These are phyloP conservation scores for Ceratopteris richardii DNA, from an alignment of 75 land plant genomes.

Conservation along the genomic window DNA sequence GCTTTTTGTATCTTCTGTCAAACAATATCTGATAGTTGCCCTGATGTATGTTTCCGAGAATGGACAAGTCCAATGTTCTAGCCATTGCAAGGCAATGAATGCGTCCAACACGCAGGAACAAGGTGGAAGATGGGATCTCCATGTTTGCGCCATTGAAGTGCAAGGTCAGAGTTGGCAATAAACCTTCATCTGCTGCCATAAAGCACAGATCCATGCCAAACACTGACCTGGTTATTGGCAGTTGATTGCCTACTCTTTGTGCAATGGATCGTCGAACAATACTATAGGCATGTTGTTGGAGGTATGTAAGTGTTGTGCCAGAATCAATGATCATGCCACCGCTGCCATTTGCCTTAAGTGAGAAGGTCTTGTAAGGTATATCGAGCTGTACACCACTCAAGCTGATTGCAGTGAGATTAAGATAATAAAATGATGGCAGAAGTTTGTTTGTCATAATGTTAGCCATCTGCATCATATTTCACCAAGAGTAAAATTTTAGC, in stretches of 20 bases:
- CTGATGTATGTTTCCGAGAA: slow-evolving; percentile 24
- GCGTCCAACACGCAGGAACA: too few relatives aligned
- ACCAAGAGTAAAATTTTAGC: too few relatives aligned
- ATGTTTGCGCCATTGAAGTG: slow-evolving; percentile 5
- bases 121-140: neutral
- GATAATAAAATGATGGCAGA: slow-evolving; percentile 21
- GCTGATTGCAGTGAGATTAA: slow-evolving; percentile 13
- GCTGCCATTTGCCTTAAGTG: slow-evolving; percentile 10
- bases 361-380: slow-evolving; percentile 11
- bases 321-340: slow-evolving; percentile 30
- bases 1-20: neutral
- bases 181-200: too few relatives aligned
- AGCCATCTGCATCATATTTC: slow-evolving; percentile 8
- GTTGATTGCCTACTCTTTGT: too few relatives aligned
- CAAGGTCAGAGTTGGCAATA: slow-evolving; percentile 11
- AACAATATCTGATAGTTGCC: slow-evolving; percentile 8
- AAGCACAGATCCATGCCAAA: too few relatives aligned
- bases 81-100: slow-evolving; percentile 19
- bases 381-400: slow-evolving; percentile 10
- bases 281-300: slow-evolving; percentile 9
- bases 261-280: neutral
- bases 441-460: slow-evolving; percentile 16
- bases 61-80: slow-evolving; percentile 5
- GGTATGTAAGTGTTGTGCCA: slow-evolving; percentile 25
- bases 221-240: too few relatives aligned